Evolutionary conservation across 805 yeast genomes (phyloP), one percentile per base, ranked within the genome.

Genomic region (Saturnispora ahearnii): DNA sequence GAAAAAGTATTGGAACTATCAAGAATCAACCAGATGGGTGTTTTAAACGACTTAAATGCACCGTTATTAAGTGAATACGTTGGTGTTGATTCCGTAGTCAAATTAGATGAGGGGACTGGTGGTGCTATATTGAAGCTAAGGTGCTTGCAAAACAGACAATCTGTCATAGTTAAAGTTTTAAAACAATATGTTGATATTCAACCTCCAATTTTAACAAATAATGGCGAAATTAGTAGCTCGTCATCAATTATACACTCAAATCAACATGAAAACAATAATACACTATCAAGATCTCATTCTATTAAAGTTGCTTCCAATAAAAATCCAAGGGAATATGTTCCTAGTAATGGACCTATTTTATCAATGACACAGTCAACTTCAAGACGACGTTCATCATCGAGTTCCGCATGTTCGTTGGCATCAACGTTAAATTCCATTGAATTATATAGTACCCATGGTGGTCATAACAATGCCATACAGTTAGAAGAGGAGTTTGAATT

Each of bases 51-150:
- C 11, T 24, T 53, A 34, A 42, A 24, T 2, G 9, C 51, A 4
- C 57, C 60, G 4, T 26, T 46, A 12, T 45, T 54, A 12, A 9
- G 40, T 12, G 48, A 51, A 9, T 44, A 32, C 6, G 41, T 60
- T 8, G 36, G 7, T 12, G 13, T 50, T 4, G 65, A 59, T 13
- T 26, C 44, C 15, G 21, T 34, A 9, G 31, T 46, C 2, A 46
- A 50, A 29, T 18, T 63, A 3, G 64, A 62, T 41, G 57, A 61
- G 44, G 69, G 69, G n/a, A 57, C 67, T 2, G 66, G 69, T 33
- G 69, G 69, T 3, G 42, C 50, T 3, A 59, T 65, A 7, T 44
- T 49, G 24, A 62, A 57, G 49, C 59, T 57, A 12, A 57, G 55
- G 15, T 24, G 44, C 8, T 33, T 30, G 30, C 15, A 12, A 5